Evolutionary conservation across 306 rosid genomes (phyloP).

Genomic region (Aeschynomene evenia): DNA sequence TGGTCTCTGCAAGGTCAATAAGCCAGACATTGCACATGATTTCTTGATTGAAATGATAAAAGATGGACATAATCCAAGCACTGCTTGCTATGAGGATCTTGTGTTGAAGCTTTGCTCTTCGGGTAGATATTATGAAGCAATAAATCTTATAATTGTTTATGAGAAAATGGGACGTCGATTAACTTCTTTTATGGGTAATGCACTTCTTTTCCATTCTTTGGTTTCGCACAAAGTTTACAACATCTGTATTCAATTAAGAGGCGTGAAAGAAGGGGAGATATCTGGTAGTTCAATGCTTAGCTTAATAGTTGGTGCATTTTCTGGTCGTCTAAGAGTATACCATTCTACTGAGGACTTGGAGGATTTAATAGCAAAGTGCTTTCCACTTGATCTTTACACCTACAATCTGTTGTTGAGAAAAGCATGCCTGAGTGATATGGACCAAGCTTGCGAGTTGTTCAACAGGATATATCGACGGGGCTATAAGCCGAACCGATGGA

Average conservation of each 20-base stretch:
- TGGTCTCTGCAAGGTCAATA: slow-evolving; percentile 55
- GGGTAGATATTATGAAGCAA: slow-evolving; percentile 45
- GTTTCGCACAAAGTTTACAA: slow-evolving; percentile 48
- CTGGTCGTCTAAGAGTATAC: slow-evolving; percentile 45
- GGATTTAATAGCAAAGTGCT: slow-evolving; percentile 58
- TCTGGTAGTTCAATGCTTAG: slow-evolving; percentile 47
- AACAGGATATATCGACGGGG: slow-evolving; percentile 57
- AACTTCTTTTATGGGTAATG: slow-evolving; percentile 72
- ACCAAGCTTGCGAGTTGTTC: slow-evolving; percentile 53
- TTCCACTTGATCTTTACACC: slow-evolving; percentile 61
- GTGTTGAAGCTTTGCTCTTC: slow-evolving; percentile 45
- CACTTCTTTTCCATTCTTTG: slow-evolving; percentile 58
- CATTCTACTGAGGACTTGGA: slow-evolving; percentile 48
- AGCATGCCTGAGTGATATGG: slow-evolving; percentile 40
- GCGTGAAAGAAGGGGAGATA: slow-evolving; percentile 32
- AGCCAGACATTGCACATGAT: slow-evolving; percentile 43
- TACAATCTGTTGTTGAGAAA: slow-evolving; percentile 68
- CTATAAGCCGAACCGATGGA: slow-evolving; percentile 59
- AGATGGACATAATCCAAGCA: slow-evolving; percentile 46
- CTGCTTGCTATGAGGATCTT: slow-evolving; percentile 61
- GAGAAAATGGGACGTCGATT: slow-evolving; percentile 63
- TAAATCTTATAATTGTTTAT: slow-evolving; percentile 49
- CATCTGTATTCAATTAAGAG: slow-evolving; percentile 47
- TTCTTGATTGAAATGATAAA: slow-evolving; percentile 46
- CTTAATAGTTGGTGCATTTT: slow-evolving; percentile 61